phyloP scores from a whole-genome alignment of 2,329 filamentous ascomycete genomes.

The Emmonsiellopsis sp. region DNA sequence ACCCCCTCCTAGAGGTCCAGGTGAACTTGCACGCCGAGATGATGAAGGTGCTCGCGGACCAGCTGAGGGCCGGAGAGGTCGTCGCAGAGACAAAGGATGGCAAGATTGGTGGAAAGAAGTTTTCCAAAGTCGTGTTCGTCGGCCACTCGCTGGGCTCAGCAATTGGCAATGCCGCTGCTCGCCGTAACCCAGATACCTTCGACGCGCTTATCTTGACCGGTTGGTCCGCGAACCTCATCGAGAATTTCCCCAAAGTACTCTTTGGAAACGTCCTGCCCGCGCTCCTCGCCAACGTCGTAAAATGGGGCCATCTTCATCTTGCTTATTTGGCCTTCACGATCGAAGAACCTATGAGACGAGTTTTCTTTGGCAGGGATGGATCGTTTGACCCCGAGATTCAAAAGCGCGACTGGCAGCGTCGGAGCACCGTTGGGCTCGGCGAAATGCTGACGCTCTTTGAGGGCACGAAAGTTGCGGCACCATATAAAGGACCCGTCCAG shows the following conservation, averaged over 20 bases:
- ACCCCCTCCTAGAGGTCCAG: conserved; percentile 10
- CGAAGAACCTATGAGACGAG: not conserved
- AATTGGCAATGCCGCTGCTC: not conserved
- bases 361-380: conserved; percentile 4
- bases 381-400: conserved; percentile 2
- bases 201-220: conserved; percentile 10
- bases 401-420: not conserved
- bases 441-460: not conserved
- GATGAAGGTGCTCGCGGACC: conserved; percentile 1
- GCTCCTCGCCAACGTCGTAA: not conserved
- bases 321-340: not conserved
- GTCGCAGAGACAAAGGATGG: not conserved
- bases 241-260: not conserved
- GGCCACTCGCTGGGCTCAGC: conserved; percentile 8
- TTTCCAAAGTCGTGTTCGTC: conserved; percentile 7
- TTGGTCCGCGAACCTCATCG: not conserved
- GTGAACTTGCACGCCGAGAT: conserved; percentile 5
- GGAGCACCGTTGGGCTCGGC: not conserved
- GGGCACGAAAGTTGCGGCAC: not conserved
- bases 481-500: not conserved
- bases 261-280: not conserved
- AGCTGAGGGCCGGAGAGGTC: not conserved
- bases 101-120: conserved; percentile 3
- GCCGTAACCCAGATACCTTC: conserved; percentile 5
- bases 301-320: not conserved